A percentile compares a stretch with the other conserved stretches of the same genome.
phyloP scores from a whole-genome alignment of 2,329 filamentous ascomycete genomes.

The Cladorrhinum sp. region DNA sequence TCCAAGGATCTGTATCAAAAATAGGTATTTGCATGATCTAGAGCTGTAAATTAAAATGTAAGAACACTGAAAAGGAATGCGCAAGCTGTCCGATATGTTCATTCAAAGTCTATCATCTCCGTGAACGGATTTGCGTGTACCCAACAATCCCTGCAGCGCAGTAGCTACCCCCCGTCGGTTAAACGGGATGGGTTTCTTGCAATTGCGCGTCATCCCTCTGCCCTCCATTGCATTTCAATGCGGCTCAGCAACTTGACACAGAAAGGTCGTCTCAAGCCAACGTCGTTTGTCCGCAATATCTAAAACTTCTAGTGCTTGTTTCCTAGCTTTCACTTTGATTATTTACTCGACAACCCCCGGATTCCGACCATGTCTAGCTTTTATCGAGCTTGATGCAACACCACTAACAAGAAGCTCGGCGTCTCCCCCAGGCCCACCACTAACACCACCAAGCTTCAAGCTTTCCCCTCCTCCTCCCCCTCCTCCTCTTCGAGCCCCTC shows the following conservation, averaged over 20 bases:
- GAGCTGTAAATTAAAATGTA: conserved; percentile 22
- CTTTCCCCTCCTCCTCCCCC: background rate
- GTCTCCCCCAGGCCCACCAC: background rate
- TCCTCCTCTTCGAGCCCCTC: background rate
- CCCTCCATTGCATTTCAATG: background rate
- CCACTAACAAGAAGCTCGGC: background rate
- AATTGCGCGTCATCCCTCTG: conserved; percentile 14
- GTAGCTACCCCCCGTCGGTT: conserved; percentile 12
- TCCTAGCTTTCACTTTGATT: background rate
- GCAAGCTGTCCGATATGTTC: too few species aligned
- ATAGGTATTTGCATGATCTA: conserved; percentile 13
- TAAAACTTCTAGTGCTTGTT: background rate
- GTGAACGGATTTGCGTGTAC: too few species aligned
- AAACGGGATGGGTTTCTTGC: conserved; percentile 12
- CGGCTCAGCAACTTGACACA: conserved; percentile 15
- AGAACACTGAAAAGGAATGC: conserved; percentile 5
- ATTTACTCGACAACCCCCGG: background rate
- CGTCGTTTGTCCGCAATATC: background rate
- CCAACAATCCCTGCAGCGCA: conserved; percentile 3
- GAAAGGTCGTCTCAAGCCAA: conserved; percentile 1
- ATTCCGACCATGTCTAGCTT: background rate
- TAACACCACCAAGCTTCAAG: background rate
- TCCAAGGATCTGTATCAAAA: conserved; percentile 13
- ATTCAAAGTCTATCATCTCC: too few species aligned
- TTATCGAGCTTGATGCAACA: conserved; percentile 9